Percentiles rank a stretch among this genome's conserved stretches.
Conservation (phyloP, 495 filamentous ascomycete species). For the Aspergillus indologenus region DNA sequence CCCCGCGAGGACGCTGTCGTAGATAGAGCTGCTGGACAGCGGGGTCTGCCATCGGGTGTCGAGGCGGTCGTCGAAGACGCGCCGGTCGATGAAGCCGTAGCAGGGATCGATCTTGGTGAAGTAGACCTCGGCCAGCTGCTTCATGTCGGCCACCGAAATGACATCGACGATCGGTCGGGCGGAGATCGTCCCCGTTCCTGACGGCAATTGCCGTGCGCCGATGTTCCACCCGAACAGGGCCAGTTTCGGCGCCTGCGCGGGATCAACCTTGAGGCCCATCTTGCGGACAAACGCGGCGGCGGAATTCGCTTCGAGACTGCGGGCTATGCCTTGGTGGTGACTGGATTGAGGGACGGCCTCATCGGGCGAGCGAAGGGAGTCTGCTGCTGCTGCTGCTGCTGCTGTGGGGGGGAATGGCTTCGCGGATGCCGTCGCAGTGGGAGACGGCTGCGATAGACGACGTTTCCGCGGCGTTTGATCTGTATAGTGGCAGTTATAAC, state of each 20-base stretch:
- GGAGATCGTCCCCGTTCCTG: not conserved
- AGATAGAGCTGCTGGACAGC: conserved; percentile 15
- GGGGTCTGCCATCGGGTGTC: conserved; percentile 31
- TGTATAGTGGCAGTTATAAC: conserved; percentile 44
- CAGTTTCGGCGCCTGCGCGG: conserved; percentile 45
- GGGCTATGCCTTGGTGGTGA: conserved; percentile 11
- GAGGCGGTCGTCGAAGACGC: conserved; percentile 27
- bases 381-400: too few species aligned
- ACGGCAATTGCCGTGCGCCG: conserved; percentile 34
- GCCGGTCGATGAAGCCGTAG: conserved; percentile 47
- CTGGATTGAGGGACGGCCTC: not conserved
- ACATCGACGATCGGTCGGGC: conserved; percentile 31
- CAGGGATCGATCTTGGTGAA: conserved; percentile 46
- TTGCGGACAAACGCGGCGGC: conserved; percentile 50
- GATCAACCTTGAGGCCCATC: conserved; percentile 47
- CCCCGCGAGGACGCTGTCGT: conserved; percentile 43
- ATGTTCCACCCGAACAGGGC: conserved; percentile 55
- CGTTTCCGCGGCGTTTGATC: not conserved
- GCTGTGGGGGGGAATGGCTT: not conserved
- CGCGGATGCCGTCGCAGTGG: not conserved
- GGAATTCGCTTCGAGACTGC: conserved; percentile 45
- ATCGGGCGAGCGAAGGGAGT: not conserved
- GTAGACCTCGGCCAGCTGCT: conserved; percentile 37
- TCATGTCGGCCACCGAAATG: conserved; percentile 34
- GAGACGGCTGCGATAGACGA: conserved; percentile 8